phyloP scores from a whole-genome alignment of 208 protist species.

The Trypanosoma melophagium region DNA sequence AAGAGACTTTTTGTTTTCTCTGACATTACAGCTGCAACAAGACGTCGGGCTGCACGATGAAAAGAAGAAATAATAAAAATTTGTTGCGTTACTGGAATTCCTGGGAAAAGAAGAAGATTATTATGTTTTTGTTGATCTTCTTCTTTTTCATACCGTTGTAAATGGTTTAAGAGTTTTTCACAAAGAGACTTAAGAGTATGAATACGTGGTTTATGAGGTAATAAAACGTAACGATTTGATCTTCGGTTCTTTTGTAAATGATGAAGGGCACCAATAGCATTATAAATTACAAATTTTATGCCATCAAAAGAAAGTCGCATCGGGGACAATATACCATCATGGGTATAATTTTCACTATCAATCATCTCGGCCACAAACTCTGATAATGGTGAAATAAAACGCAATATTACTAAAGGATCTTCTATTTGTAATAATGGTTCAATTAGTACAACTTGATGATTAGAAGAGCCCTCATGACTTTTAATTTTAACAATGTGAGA shows the following conservation, averaged over 20 bases:
- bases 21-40: conserved; percentile 78
- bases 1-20: conserved; percentile 65
- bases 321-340: not conserved
- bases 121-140: not conserved
- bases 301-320: conserved; percentile 53
- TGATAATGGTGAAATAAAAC: conserved; percentile 24
- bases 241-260: conserved; percentile 24
- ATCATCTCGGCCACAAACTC: conserved; percentile 24
- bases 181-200: conserved; percentile 71
- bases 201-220: conserved; percentile 78
- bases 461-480: not conserved
- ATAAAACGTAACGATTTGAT: conserved; percentile 35
- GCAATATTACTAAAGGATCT: conserved; percentile 16
- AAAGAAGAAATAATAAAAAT: conserved; percentile 47
- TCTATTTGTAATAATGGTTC: conserved; percentile 17
- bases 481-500: not conserved
- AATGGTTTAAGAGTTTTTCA: conserved; percentile 42
- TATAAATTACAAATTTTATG: conserved; percentile 37
- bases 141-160: not conserved
- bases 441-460: conserved; percentile 9
- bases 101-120: conserved; percentile 31
- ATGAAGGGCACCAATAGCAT: conserved; percentile 40
- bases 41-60: conserved; percentile 48
- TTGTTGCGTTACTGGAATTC: conserved; percentile 43
- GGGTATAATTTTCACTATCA: not conserved